A percentile compares a stretch with the other conserved stretches of the same genome.
These are phyloP conservation scores for Blastocystis sp. DNA, from an alignment of 352 stramenopile genomes.

Conservation along the genomic window DNA sequence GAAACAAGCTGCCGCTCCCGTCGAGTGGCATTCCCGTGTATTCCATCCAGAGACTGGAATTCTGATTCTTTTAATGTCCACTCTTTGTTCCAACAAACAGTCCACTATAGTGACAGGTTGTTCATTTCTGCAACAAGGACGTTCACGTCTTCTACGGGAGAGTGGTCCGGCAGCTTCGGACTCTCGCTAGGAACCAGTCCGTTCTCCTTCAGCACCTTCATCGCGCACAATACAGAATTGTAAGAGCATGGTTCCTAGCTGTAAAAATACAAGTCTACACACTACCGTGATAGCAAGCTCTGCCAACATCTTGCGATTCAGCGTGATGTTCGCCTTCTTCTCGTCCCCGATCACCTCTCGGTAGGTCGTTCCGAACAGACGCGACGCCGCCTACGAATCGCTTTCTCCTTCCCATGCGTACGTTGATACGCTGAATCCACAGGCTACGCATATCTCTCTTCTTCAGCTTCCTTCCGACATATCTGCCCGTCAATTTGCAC, in stretches of 20 bases:
- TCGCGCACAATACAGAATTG: slow-evolving; percentile 33
- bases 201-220: slow-evolving; percentile 37
- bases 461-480: slow-evolving; percentile 55
- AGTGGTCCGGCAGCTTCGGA: background rate
- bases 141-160: background rate
- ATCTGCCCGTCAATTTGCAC: background rate
- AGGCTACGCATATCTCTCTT: slow-evolving; percentile 53
- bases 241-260: slow-evolving; percentile 44
- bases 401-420: background rate
- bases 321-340: slow-evolving; percentile 2
- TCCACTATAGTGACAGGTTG: slow-evolving; percentile 12
- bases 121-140: slow-evolving; percentile 21
- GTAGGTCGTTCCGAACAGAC: slow-evolving; percentile 50
- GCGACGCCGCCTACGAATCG: slow-evolving; percentile 2
- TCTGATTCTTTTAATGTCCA: slow-evolving; percentile 45
- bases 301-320: slow-evolving; percentile 55
- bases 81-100: slow-evolving; percentile 41
- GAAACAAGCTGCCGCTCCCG: background rate
- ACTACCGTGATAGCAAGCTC: slow-evolving; percentile 44
- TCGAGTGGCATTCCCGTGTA: background rate
- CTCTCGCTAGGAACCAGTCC: background rate
- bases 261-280: background rate
- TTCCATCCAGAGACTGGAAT: background rate
- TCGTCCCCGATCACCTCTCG: slow-evolving; percentile 19
- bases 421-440: slow-evolving; percentile 56